Evolutionary conservation across 192 early-diverging fungal species (phyloP), one percentile per base, ranked within the genome.

Genomic region (Coemansia sp.): DNA sequence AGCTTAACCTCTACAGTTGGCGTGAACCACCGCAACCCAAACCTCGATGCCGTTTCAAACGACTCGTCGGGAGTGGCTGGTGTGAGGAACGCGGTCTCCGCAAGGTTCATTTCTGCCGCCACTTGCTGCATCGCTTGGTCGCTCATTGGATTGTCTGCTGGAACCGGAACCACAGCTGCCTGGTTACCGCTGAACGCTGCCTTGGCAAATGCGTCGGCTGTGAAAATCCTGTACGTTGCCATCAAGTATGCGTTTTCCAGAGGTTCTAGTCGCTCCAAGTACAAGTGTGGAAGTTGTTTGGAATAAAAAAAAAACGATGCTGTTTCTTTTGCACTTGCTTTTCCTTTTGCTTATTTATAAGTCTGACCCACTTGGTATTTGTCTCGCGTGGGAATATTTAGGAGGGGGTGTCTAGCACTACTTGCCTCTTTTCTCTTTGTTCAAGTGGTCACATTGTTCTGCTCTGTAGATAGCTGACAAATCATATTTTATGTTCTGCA

Each of bases 31-130:
- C 75, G 74, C 41, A 83, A 64, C 9, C 20, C 35, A 45, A 70
- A 79, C n/a, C 46, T 38, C 36, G 52, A 57, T 30, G 63, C 35
- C 4, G 14, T 33, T 12, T 20, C 44, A 49, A 69, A 73, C n/a
- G 65, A 36, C 14, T 14, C 39, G 39, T 56, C 30, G 4, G 48
- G 58, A 35, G 56, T 7, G 1, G 73, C 7, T 0, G 73, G 71
- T 3, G 63, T 68, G 15, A 86, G 7, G 36, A 81, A 86, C 5
- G 85, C 81, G 14, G 85, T 86, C 45, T 86, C 85, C 45, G 74
- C 57, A 12, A 78, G 53, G 60, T 81, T 84, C 78, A 86, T 71
- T 26, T 86, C 85, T 23, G 60, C 62, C 0, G 76, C 78, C 12
- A 85, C 60, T 20, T 62, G 34, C 18, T 66, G 60, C 71, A 77